Percentiles rank a stretch among this genome's conserved stretches.
These are phyloP conservation scores for Alternaria sp. DNA, from an alignment of 2,329 filamentous ascomycete genomes.

Conservation along the genomic window DNA sequence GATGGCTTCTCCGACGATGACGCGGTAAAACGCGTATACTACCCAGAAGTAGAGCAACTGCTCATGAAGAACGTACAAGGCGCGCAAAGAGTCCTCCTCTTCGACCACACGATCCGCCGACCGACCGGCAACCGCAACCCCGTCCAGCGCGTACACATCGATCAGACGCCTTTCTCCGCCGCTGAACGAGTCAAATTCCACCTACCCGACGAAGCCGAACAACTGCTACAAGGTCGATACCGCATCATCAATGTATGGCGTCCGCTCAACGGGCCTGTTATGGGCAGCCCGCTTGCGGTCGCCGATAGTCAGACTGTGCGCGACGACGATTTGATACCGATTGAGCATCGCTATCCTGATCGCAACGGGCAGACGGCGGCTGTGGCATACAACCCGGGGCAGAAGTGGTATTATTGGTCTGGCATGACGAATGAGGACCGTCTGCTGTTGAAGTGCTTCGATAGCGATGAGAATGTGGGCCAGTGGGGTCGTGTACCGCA, in stretches of 20 bases:
- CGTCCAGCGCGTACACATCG: slow-evolving; percentile 78
- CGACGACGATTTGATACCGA: slow-evolving; percentile 70
- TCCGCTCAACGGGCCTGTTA: slow-evolving; percentile 64
- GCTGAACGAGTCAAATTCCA: slow-evolving; percentile 72
- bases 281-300: slow-evolving; percentile 63
- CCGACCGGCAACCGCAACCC: slow-evolving; percentile 69
- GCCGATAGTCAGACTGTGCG: slow-evolving; percentile 62
- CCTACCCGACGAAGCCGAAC: slow-evolving; percentile 70
- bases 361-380: slow-evolving; percentile 77
- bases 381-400: slow-evolving; percentile 65
- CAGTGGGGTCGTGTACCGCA: slow-evolving; percentile 56
- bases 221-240: slow-evolving; percentile 71
- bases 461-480: slow-evolving; percentile 61
- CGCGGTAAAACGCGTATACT: slow-evolving; percentile 75
- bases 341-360: slow-evolving; percentile 76
- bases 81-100: slow-evolving; percentile 71
- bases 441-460: slow-evolving; percentile 80
- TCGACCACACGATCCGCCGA: slow-evolving; percentile 89
- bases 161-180: slow-evolving; percentile 75
- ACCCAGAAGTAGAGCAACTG: slow-evolving; percentile 80
- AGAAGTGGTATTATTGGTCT: slow-evolving; percentile 81
- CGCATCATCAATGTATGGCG: slow-evolving; percentile 91
- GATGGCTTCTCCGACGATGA: slow-evolving; percentile 70
- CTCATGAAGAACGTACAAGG: slow-evolving; percentile 72
- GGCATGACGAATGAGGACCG: slow-evolving; percentile 77